Base-by-base conservation (phyloP, 2,329 filamentous ascomycete species). In the Calonectria ilicicola region DNA sequence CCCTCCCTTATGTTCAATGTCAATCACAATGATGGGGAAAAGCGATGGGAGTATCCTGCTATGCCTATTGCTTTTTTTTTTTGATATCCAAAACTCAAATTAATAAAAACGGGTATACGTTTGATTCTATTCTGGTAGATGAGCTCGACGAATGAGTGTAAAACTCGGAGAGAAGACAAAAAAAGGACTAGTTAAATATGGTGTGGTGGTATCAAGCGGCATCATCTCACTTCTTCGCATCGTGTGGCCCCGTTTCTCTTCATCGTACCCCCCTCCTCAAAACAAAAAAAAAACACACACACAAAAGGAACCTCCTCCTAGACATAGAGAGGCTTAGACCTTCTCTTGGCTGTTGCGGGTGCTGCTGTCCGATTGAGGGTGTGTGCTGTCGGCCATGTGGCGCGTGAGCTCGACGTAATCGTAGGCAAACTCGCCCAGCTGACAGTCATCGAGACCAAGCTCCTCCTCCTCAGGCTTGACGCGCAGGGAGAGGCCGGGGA, bases 351-450 rank as follows among this genome's bases (percentile, higher is more conserved):
- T 77, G 56, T 77, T 79, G 42, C 79, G 73, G n/a, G 79, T 51
- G 74, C 80, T 72, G 23, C 46, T 65, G 73, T 77, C 77, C 40
- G 76, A 74, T 60, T 65, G 64, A n/a, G 74, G 70, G 69, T 76
- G 75, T 9, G 75, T 75, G 27, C 78, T 73, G 69, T 84, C 87
- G 72, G 83, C 85, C 68, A 95, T 91, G 78, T 96, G 93, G 68
- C 89, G 87, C 47, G 87, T 87, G 60, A 91, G 81, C 89, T 95
- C 93, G 78, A 95, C 93, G 82, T 95, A 95, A 83, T 95, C 93
- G 86, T 95, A 95, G 32, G 93, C 93, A 80, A 95, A 95, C 85
- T 96, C 94, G 83, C 94, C 94, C 65, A 95, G 91, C 86, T 95
- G 92, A 82, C 91, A 90, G 79, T 95, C 93, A 80, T 95, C 94